phyloP scores from a whole-genome alignment of 1,284 basidiomycete species.

The Ceratobasidium sp. region DNA sequence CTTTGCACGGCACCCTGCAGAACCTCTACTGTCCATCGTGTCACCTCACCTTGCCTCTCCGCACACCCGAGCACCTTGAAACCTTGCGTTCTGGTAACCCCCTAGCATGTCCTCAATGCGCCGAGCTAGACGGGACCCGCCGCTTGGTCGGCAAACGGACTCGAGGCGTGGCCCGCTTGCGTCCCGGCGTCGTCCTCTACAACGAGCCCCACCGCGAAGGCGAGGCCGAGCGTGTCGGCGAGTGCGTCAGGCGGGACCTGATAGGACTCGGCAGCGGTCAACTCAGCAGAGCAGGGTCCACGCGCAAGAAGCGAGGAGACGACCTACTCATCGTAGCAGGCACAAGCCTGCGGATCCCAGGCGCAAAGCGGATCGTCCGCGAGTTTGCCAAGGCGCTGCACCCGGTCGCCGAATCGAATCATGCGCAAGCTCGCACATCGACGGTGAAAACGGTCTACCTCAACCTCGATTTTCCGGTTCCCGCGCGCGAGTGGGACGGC shows the following conservation, averaged over 20 bases:
- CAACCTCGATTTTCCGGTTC: constrained; percentile 91
- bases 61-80: constrained; percentile 64
- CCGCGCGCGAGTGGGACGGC: constrained; percentile 88
- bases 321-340: constrained; percentile 93
- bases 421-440: constrained; percentile 21
- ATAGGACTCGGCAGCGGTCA: constrained; percentile 63
- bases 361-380: constrained; percentile 92
- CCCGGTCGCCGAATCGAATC: constrained; percentile 51
- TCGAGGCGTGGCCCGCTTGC: constrained; percentile 83
- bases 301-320: constrained; percentile 52
- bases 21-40: constrained; percentile 86
- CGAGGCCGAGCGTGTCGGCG: constrained; percentile 78
- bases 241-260: constrained; percentile 78
- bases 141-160: constrained; percentile 83
- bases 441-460: constrained; percentile 77
- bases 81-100: constrained; percentile 69
- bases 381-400: constrained; percentile 62
- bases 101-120: constrained; percentile 85
- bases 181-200: constrained; percentile 91
- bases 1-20: constrained; percentile 89
- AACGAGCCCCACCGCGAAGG: constrained; percentile 91
- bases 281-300: constrained; percentile 31
- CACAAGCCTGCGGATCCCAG: constrained; percentile 90
- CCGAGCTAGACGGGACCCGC: constrained; percentile 75
- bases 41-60: constrained; percentile 76